Conservation (phyloP, 345 rosid species). For the Garcia nutans region DNA sequence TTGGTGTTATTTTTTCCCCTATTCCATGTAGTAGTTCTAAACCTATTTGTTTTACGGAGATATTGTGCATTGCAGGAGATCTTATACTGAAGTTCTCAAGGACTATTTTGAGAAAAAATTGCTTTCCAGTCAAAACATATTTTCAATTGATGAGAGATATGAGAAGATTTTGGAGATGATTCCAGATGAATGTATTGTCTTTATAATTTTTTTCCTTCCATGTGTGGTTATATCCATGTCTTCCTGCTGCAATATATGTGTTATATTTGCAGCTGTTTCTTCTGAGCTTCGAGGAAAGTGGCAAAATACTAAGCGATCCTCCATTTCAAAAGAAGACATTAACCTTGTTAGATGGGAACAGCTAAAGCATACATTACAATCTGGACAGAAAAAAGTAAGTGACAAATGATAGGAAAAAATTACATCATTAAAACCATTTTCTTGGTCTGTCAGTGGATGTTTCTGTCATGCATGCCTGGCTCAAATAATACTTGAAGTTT, state of each 20-base stretch:
- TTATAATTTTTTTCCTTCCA: background rate
- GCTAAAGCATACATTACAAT: conserved; percentile 63
- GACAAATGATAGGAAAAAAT: no score
- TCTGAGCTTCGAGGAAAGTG: conserved; percentile 81
- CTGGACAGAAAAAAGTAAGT: conserved; percentile 69
- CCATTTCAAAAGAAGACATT: conserved; percentile 62
- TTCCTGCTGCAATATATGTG: conserved; percentile 10
- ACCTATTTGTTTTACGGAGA: conserved; percentile 17
- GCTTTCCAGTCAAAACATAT: conserved; percentile 58
- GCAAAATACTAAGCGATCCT: conserved; percentile 57
- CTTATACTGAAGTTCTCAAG: conserved; percentile 69
- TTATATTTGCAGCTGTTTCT: conserved; percentile 53
- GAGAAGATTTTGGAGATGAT: conserved; percentile 86
- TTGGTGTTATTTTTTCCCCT: background rate
- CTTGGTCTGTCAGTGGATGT: background rate
- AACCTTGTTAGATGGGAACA: conserved; percentile 77
- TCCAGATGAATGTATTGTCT: conserved; percentile 63
- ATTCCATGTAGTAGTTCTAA: background rate
- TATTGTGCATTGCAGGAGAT: conserved; percentile 58
- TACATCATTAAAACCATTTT: background rate
- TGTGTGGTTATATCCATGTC: background rate
- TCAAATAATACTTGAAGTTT: background rate
- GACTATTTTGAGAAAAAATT: conserved; percentile 67
- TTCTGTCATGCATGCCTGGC: background rate
- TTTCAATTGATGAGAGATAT: conserved; percentile 72